phyloP scores from a whole-genome alignment of 805 yeast species.

The Sungouiella blattae region DNA sequence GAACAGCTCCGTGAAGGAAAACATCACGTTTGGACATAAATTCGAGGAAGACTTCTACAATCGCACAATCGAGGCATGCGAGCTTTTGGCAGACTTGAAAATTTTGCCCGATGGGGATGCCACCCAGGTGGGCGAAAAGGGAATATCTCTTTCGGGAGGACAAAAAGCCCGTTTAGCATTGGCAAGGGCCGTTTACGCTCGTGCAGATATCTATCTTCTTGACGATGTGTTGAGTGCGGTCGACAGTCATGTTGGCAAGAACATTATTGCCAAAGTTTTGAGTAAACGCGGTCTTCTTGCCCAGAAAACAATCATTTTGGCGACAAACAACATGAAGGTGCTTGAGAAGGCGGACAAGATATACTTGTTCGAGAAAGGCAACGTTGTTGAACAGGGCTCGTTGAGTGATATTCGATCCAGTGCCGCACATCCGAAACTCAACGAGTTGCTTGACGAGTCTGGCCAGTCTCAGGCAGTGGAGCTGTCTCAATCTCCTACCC shows the following conservation, averaged over 20 bases:
- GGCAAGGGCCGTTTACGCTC: slow-evolving; percentile 41
- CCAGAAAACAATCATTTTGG: slow-evolving; percentile 9
- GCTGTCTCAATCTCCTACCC: slow-evolving; percentile 1
- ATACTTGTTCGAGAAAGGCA: slow-evolving; percentile 12
- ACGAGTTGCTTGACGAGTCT: slow-evolving; percentile 2
- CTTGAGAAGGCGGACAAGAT: slow-evolving; percentile 10
- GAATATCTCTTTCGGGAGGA: slow-evolving; percentile 41
- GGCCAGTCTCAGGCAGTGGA: slow-evolving; percentile 2
- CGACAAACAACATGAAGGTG: slow-evolving; percentile 12
- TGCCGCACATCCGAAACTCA: slow-evolving; percentile 7
- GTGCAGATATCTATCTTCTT: slow-evolving; percentile 37
- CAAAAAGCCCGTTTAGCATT: slow-evolving; percentile 41
- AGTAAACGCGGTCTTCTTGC: slow-evolving; percentile 30
- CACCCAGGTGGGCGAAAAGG: slow-evolving; percentile 44
- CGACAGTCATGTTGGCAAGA: slow-evolving; percentile 41
- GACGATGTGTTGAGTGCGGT: slow-evolving; percentile 44
- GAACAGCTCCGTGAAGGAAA: slow-evolving; percentile 38
- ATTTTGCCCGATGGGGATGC: slow-evolving; percentile 38
- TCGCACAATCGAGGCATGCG: slow-evolving; percentile 35
- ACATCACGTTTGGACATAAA: slow-evolving; percentile 34
- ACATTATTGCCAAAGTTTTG: slow-evolving; percentile 29
- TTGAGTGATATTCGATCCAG: slow-evolving; percentile 7
- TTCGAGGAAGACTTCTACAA: slow-evolving; percentile 30
- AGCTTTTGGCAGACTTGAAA: slow-evolving; percentile 31
- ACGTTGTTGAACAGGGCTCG: slow-evolving; percentile 6